Base-by-base conservation (phyloP, 148 eudicot species). In the Amaranthus palmeri region DNA sequence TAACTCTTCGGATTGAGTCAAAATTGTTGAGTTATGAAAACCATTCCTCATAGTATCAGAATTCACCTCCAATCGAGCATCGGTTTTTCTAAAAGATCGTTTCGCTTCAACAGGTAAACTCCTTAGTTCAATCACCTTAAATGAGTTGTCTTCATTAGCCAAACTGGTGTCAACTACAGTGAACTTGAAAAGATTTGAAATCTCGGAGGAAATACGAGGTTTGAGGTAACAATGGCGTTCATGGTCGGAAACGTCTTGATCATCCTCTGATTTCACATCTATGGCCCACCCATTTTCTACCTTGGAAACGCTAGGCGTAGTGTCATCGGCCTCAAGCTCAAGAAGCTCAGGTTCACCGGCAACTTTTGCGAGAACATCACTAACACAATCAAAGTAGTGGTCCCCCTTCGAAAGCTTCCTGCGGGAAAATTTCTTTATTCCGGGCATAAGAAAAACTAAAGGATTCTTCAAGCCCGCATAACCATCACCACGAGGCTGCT, bases 361-460 rank as follows among this genome's bases (percentile, higher is more conserved):
- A 65, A 93, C 88, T 79, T 83, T 87, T 43, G 71, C 83, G 72
- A 93, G 60, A 61, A 93, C 88, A 75, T 93, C 98, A 57, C 81
- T 82, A 48, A 88, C 77, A 36, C 85, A 87, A 61, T 90, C 95
- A 68, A 90, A 93, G 75, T 87, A 93, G 64, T 93, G 89, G n/a
- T 83, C 81, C 65, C 98, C 96, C 67, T 85, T 88, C 53, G 72
- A 76, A 52, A 88, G 86, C 74, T 82, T 84, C 79, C 95, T 78
- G 74, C 96, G 85, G 3, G 90, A 88, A 78, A 87, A 93, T 72
- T 87, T 91, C 68, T 78, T 85, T 36, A 93, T 80, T 12, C 91
- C 96, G 0, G 97, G 97, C 71, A 84, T 68, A 67, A 91, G 92
- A 77, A 91, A 93, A 74, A 93, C 98, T 80, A 93, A 78, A 44